A percentile compares a stretch with the other conserved stretches of the same genome.
Conservation (phyloP, 2,329 filamentous ascomycete genomes). For the Diaporthe helianthi region DNA sequence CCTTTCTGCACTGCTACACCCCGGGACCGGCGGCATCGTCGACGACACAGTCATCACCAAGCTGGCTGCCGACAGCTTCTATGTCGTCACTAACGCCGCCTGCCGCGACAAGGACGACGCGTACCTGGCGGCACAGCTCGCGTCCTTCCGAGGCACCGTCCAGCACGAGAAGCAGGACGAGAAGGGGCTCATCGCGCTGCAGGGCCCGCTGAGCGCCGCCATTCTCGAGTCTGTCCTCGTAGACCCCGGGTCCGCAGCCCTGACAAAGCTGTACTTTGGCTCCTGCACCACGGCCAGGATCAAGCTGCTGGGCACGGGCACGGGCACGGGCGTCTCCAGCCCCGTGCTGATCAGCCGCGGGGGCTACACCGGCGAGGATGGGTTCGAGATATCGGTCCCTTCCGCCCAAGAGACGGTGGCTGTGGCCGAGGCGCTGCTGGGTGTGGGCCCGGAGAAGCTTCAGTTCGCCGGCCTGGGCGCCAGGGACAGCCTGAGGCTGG, state of each 20-base stretch:
- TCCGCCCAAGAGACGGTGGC: slow-evolving; percentile 64
- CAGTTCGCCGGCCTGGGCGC: slow-evolving; percentile 89
- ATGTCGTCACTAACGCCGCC: slow-evolving; percentile 94
- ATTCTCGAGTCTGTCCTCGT: slow-evolving; percentile 71
- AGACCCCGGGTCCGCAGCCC: slow-evolving; percentile 56
- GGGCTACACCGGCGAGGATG: slow-evolving; percentile 97
- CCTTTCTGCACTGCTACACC: slow-evolving; percentile 83
- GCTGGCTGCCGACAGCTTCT: slow-evolving; percentile 77
- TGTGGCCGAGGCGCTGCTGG: slow-evolving; percentile 74
- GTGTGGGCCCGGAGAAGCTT: slow-evolving; percentile 66
- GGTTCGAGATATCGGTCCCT: slow-evolving; percentile 92
- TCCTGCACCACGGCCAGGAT: slow-evolving; percentile 72
- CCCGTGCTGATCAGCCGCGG: slow-evolving; percentile 80
- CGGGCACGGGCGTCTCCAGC: slow-evolving; percentile 55
- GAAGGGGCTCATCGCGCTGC: slow-evolving; percentile 84
- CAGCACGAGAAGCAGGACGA: slow-evolving; percentile 63
- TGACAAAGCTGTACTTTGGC: slow-evolving; percentile 83
- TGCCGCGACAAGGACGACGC: slow-evolving; percentile 87
- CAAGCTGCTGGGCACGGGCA: slow-evolving; percentile 60
- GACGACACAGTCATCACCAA: slow-evolving; percentile 93
- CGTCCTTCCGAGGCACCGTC: slow-evolving; percentile 47
- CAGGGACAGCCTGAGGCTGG: slow-evolving; percentile 88
- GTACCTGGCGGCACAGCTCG: slow-evolving; percentile 77
- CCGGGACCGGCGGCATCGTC: slow-evolving; percentile 84
- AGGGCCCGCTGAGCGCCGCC: slow-evolving; percentile 79